Conservation (phyloP, 176 grass and related monocot genomes). For the Eleusine coracana region DNA sequence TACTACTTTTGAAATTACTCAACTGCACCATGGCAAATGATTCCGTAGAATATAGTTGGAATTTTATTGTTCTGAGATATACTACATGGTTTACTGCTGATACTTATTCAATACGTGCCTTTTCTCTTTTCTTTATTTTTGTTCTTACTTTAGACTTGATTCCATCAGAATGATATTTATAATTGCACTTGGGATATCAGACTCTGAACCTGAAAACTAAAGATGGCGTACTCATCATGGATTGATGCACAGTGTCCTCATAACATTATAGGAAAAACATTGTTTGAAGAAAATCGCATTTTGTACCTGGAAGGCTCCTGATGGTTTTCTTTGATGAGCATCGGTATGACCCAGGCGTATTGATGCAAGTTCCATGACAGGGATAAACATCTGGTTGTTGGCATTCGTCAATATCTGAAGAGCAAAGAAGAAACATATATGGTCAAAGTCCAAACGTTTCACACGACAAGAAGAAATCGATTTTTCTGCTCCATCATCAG, state of each 20-base stretch:
- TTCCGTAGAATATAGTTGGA: not conserved
- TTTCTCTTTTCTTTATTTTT: no score
- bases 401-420: constrained; percentile 44
- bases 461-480: not conserved
- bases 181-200: not conserved
- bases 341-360: constrained; percentile 35
- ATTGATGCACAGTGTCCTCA: not conserved
- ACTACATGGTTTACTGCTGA: not conserved
- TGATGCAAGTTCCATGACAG: constrained; percentile 41
- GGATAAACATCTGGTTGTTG: constrained; percentile 37
- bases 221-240: not conserved
- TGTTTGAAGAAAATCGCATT: not conserved
- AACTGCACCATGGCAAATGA: not conserved
- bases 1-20: not conserved
- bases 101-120: not conserved
- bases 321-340: constrained; percentile 37
- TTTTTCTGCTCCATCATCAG: not conserved
- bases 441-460: no score
- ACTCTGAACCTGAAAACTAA: not conserved
- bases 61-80: not conserved
- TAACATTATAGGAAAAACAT: not conserved
- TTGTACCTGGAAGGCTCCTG: constrained; percentile 23
- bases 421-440: no score
- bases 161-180: no score
- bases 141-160: not conserved